Conservation (phyloP, 2,329 filamentous ascomycete genomes). For the Fusarium sp. region DNA sequence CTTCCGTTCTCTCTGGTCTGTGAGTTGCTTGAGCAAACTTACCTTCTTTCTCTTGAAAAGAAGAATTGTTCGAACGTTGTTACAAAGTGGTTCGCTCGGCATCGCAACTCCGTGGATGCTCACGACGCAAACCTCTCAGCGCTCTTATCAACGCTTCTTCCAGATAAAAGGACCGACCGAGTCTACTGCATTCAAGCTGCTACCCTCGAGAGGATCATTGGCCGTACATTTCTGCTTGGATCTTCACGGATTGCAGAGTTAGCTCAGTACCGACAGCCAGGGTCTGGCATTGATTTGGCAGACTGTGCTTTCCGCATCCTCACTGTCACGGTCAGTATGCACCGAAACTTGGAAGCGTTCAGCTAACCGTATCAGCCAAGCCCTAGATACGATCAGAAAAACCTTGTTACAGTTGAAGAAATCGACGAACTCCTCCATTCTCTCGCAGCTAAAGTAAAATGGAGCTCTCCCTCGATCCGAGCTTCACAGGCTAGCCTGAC, state of each 20-base stretch:
- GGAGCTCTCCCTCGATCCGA: conserved; percentile 75
- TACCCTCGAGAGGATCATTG: conserved; percentile 75
- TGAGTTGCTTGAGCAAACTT: conserved; percentile 77
- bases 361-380: conserved; percentile 58
- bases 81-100: conserved; percentile 74
- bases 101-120: conserved; percentile 70
- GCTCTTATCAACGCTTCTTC: conserved; percentile 80
- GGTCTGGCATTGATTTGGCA: conserved; percentile 74
- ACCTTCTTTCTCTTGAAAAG: conserved; percentile 57
- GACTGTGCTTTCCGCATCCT: conserved; percentile 77
- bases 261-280: conserved; percentile 69
- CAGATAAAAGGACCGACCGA: conserved; percentile 80
- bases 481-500: conserved; percentile 47
- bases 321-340: conserved; percentile 64
- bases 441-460: conserved; percentile 76
- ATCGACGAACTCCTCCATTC: conserved; percentile 75
- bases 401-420: conserved; percentile 74
- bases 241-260: conserved; percentile 71
- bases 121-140: conserved; percentile 70
- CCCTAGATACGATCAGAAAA: conserved; percentile 45
- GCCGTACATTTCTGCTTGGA: conserved; percentile 74
- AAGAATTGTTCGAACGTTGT: conserved; percentile 58
- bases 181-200: conserved; percentile 77
- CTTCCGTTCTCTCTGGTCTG: conserved; percentile 79
- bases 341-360: not conserved